phyloP scores from a whole-genome alignment of 768 basidiomycete genomes.

The Strobilomyces echinocephalus region DNA sequence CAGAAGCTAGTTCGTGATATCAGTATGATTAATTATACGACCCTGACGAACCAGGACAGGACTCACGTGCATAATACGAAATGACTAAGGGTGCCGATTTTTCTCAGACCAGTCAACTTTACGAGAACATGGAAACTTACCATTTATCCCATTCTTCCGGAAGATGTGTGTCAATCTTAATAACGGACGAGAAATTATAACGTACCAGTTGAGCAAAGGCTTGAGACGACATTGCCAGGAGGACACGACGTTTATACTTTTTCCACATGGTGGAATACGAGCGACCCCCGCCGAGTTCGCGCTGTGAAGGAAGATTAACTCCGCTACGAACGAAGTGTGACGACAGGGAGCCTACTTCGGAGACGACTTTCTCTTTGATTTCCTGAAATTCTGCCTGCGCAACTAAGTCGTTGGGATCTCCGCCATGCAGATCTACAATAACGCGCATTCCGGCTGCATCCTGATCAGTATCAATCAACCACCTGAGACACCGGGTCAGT shows the following conservation, averaged over 20 bases:
- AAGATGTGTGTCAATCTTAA: not conserved
- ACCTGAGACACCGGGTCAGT: conserved; percentile 41
- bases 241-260: conserved; percentile 78
- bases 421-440: conserved; percentile 85
- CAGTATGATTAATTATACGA: conserved; percentile 1
- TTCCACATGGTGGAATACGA: conserved; percentile 82
- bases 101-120: conserved; percentile 5
- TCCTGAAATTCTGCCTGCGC: conserved; percentile 85
- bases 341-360: conserved; percentile 46
- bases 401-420: conserved; percentile 57
- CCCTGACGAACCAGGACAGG: conserved; percentile 6
- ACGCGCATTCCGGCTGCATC: conserved; percentile 82
- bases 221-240: conserved; percentile 93
- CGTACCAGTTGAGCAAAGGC: conserved; percentile 90
- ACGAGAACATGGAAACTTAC: conserved; percentile 36
- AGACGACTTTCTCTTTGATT: conserved; percentile 75
- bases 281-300: conserved; percentile 68
- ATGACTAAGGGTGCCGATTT: conserved; percentile 54
- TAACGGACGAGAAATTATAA: conserved; percentile 7
- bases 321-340: not conserved
- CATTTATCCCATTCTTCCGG: conserved; percentile 87
- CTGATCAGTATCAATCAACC: conserved; percentile 84
- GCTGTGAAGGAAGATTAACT: conserved; percentile 38
- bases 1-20: conserved; percentile 52
- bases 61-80: conserved; percentile 89